Conservation (phyloP, 192 early-diverging fungal species). For the Podochytrium sp. region DNA sequence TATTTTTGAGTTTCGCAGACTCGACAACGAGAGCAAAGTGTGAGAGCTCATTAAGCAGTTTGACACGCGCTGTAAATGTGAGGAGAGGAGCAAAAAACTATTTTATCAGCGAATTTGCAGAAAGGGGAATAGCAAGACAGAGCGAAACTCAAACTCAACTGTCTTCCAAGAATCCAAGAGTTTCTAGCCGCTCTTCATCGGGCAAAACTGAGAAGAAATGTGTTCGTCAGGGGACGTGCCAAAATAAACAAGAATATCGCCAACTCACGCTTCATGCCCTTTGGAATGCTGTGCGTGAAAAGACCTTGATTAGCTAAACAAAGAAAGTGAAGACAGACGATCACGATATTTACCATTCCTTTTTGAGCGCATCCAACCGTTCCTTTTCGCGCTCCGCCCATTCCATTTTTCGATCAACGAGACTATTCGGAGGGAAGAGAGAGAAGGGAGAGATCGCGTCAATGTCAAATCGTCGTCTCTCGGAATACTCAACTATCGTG, state of each 20-base stretch:
- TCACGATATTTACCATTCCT: constrained; percentile 38
- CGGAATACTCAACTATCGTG: constrained; percentile 52
- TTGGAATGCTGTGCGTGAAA: constrained; percentile 42
- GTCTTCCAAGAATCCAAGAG: constrained; percentile 39
- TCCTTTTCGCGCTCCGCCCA: constrained; percentile 59
- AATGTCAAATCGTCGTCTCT: background rate
- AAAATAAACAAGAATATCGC: background rate
- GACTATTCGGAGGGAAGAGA: constrained; percentile 24
- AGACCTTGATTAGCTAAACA: constrained; percentile 6
- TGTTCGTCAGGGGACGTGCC: too few relatives aligned
- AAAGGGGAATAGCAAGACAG: background rate
- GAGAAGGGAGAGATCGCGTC: background rate
- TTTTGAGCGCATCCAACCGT: constrained; percentile 40
- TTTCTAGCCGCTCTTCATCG: constrained; percentile 51
- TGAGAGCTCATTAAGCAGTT: constrained; percentile 41
- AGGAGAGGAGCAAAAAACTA: background rate
- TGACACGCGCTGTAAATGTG: constrained; percentile 33
- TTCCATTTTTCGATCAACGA: constrained; percentile 57
- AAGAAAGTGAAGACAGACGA: background rate
- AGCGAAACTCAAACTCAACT: constrained; percentile 33
- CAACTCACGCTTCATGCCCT: constrained; percentile 47
- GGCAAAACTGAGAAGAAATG: constrained; percentile 35
- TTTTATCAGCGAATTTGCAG: background rate
- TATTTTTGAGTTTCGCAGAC: constrained; percentile 38
- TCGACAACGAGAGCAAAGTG: constrained; percentile 55